These are phyloP conservation scores for Coemansia sp. DNA, from an alignment of 192 early-diverging fungal species.

Conservation along the genomic window DNA sequence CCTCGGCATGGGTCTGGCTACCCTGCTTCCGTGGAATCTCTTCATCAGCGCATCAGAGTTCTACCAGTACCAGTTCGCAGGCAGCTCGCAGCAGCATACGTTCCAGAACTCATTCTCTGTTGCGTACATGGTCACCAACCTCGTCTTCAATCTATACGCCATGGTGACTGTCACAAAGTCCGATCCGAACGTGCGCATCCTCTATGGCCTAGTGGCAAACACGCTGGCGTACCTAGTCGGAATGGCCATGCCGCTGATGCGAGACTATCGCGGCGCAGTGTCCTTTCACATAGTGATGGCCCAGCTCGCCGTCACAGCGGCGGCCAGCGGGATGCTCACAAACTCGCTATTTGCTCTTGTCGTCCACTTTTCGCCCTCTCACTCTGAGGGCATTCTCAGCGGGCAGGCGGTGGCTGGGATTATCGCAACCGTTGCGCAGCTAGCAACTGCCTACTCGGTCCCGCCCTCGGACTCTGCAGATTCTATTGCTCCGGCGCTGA, in stretches of 20 bases:
- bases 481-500: neutral
- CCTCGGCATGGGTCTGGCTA: constrained; percentile 74
- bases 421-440: constrained; percentile 66
- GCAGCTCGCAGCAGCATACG: constrained; percentile 61
- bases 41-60: constrained; percentile 82
- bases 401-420: constrained; percentile 68
- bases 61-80: constrained; percentile 65
- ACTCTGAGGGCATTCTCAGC: constrained; percentile 75
- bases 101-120: constrained; percentile 83
- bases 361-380: constrained; percentile 65
- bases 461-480: constrained; percentile 10
- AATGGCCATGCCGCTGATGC: constrained; percentile 58
- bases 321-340: constrained; percentile 64
- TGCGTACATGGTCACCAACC: constrained; percentile 64
- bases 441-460: constrained; percentile 60
- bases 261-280: constrained; percentile 42
- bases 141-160: constrained; percentile 59
- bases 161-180: constrained; percentile 50
- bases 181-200: constrained; percentile 47
- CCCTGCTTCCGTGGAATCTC: constrained; percentile 81
- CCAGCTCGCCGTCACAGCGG: constrained; percentile 62
- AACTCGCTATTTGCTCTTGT: constrained; percentile 75
- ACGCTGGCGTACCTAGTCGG: constrained; percentile 55
- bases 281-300: constrained; percentile 70
- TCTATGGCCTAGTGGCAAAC: constrained; percentile 59